phyloP scores from a whole-genome alignment of 2,329 filamentous ascomycete genomes.

The Cyclaneusma minus region DNA sequence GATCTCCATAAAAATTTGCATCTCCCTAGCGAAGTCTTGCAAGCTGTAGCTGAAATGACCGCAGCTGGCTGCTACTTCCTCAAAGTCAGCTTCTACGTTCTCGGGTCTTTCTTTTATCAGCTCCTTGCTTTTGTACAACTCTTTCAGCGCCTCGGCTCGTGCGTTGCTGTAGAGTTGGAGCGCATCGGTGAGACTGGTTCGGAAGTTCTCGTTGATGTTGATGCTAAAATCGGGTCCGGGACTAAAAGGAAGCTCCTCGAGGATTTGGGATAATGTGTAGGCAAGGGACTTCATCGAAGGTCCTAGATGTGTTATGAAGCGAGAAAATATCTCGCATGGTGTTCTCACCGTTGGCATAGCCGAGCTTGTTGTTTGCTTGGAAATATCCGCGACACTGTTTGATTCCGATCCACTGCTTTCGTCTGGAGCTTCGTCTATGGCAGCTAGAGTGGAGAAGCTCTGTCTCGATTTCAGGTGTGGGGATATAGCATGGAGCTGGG shows the following conservation, averaged over 20 bases:
- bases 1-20: slow-evolving; percentile 67
- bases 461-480: slow-evolving; percentile 23
- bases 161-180: slow-evolving; percentile 65
- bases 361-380: slow-evolving; percentile 7
- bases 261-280: slow-evolving; percentile 74
- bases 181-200: slow-evolving; percentile 65
- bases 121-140: slow-evolving; percentile 69
- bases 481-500: slow-evolving; percentile 14
- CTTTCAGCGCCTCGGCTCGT: slow-evolving; percentile 58
- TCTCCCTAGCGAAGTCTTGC: slow-evolving; percentile 80
- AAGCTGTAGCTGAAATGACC: slow-evolving; percentile 92
- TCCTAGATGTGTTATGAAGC: slow-evolving; percentile 78
- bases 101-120: slow-evolving; percentile 52
- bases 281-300: slow-evolving; percentile 95
- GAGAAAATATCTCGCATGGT: slow-evolving; percentile 74
- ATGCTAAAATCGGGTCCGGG: slow-evolving; percentile 52
- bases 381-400: slow-evolving; percentile 18
- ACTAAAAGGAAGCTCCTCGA: slow-evolving; percentile 75
- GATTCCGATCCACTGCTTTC: slow-evolving; percentile 35
- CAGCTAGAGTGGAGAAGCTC: slow-evolving; percentile 32
- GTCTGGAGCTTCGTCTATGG: slow-evolving; percentile 47
- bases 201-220: slow-evolving; percentile 63
- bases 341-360: slow-evolving; percentile 30
- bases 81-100: slow-evolving; percentile 78
- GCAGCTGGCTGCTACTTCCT: slow-evolving; percentile 95